phyloP scores from a whole-genome alignment of 179 eudicot species.

The Sideroxylon spinosum region DNA sequence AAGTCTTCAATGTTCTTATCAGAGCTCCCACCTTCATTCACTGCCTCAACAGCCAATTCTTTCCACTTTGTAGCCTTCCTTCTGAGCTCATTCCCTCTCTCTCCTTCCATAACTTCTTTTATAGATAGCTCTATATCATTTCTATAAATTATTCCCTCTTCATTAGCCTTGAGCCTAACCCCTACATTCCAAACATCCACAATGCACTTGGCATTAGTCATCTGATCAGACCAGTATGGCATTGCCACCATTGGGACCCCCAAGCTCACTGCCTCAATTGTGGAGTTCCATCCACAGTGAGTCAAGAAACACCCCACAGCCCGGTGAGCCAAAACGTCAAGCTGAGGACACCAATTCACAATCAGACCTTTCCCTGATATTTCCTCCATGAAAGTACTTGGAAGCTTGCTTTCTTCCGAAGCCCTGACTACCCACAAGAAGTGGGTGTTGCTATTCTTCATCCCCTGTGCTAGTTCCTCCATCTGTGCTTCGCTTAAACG shows the following conservation, averaged over 20 bases:
- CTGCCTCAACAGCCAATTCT: slow-evolving; percentile 37
- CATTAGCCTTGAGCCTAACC: slow-evolving; percentile 33
- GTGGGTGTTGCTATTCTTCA: neutral
- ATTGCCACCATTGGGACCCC: slow-evolving; percentile 66
- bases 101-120: slow-evolving; percentile 52
- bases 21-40: slow-evolving; percentile 48
- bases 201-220: slow-evolving; percentile 56
- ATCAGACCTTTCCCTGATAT: slow-evolving; percentile 6
- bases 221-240: slow-evolving; percentile 73
- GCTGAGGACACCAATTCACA: slow-evolving; percentile 30
- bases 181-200: slow-evolving; percentile 61
- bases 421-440: slow-evolving; percentile 19
- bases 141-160: slow-evolving; percentile 31
- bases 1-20: slow-evolving; percentile 41
- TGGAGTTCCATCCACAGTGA: slow-evolving; percentile 61
- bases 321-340: slow-evolving; percentile 31
- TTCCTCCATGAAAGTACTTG: neutral
- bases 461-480: slow-evolving; percentile 47
- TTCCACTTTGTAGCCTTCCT: slow-evolving; percentile 45
- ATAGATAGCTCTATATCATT: slow-evolving; percentile 40
- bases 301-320: slow-evolving; percentile 44
- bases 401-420: slow-evolving; percentile 11
- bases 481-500: slow-evolving; percentile 29
- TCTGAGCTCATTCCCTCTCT: slow-evolving; percentile 24
- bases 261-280: slow-evolving; percentile 38